Conservation (phyloP, 345 rosid genomes). For the Salix viminalis region DNA sequence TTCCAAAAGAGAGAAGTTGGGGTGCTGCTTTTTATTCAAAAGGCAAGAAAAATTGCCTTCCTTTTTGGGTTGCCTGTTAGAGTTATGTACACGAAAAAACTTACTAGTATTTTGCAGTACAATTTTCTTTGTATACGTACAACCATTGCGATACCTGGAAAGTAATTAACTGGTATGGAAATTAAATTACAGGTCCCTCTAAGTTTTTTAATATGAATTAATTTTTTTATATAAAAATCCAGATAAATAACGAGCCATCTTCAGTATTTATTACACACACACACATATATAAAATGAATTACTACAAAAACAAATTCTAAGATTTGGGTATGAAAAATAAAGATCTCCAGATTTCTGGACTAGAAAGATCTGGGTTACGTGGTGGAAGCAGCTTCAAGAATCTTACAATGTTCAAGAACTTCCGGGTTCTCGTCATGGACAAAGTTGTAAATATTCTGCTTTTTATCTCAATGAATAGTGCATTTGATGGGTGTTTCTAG, state of each 20-base stretch:
- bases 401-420: slow-evolving; percentile 73
- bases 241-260: no score
- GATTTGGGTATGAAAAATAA: slow-evolving; percentile 66
- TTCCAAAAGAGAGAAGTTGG: not conserved
- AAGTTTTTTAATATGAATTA: not conserved
- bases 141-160: not conserved
- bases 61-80: not conserved
- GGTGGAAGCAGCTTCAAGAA: slow-evolving; percentile 81
- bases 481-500: no score
- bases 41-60: not conserved
- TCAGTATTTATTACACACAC: no score
- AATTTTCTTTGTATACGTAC: not conserved
- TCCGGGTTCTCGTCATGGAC: slow-evolving; percentile 77
- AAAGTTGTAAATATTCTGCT: slow-evolving; percentile 21
- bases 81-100: not conserved
- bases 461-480: no score
- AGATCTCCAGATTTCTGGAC: slow-evolving; percentile 89
- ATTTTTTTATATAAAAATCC: no score
- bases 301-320: no score
- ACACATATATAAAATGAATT: no score
- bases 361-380: slow-evolving; percentile 68
- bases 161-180: not conserved
- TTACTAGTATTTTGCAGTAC: not conserved
- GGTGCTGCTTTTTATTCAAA: not conserved
- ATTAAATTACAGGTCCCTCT: not conserved